Evolutionary conservation across 1,139 yeast species (phyloP).

Genomic region (Suhomyces bribrorum): DNA sequence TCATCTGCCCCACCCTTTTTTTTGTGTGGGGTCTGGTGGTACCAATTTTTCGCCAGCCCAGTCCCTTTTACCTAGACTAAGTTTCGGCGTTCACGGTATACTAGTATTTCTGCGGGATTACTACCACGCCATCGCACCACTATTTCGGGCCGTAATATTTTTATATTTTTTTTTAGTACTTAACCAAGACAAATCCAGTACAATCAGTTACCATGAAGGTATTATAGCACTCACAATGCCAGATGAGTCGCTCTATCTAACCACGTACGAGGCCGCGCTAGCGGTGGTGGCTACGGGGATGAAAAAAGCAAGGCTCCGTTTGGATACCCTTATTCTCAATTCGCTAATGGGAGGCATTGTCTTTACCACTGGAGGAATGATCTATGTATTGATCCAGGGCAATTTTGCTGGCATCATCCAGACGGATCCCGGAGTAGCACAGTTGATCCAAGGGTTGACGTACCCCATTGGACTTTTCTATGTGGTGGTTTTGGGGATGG

Average conservation of each 20-base stretch:
- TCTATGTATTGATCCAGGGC: slow-evolving; percentile 57
- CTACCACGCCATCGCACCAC: too few relatives aligned
- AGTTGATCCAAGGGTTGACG: slow-evolving; percentile 53
- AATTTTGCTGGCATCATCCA: slow-evolving; percentile 44
- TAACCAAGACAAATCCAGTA: too few relatives aligned
- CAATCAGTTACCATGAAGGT: too few relatives aligned
- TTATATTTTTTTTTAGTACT: too few relatives aligned
- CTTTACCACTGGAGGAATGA: slow-evolving; percentile 74
- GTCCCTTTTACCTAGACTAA: too few relatives aligned
- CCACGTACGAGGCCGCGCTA: slow-evolving; percentile 77
- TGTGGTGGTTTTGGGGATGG: slow-evolving; percentile 73
- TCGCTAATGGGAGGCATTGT: slow-evolving; percentile 70
- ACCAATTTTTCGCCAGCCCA: too few relatives aligned
- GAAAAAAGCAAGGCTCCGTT: slow-evolving; percentile 70
- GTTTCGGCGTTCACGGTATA: too few relatives aligned
- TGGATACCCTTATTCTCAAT: slow-evolving; percentile 58
- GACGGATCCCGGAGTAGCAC: slow-evolving; percentile 55
- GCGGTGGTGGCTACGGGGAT: slow-evolving; percentile 82
- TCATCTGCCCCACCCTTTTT: too few relatives aligned
- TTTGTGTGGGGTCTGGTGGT: too few relatives aligned
- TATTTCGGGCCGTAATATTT: too few relatives aligned
- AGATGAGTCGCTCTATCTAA: slow-evolving; percentile 43
- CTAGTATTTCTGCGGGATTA: too few relatives aligned
- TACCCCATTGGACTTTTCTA: slow-evolving; percentile 73
- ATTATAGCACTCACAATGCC: slow-evolving; percentile 7